phyloP scores from a whole-genome alignment of 495 filamentous ascomycete species.

The Durotheca rogersii region DNA sequence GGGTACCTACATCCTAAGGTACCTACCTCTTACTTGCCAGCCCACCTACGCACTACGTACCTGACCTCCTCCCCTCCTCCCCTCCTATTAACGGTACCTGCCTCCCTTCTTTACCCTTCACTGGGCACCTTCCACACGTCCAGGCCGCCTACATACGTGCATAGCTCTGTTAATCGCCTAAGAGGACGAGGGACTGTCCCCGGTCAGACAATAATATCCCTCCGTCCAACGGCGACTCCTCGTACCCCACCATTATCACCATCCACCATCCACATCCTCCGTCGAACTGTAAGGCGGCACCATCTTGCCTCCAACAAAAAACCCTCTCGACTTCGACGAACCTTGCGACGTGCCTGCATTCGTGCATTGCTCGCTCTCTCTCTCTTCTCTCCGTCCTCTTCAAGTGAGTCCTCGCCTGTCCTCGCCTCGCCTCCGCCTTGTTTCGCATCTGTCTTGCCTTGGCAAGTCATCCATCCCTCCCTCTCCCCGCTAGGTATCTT shows the following conservation, averaged over 20 bases:
- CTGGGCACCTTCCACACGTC: no score
- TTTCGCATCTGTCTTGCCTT: not conserved
- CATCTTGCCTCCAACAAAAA: not conserved
- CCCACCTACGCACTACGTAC: no score
- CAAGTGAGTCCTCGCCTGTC: not conserved
- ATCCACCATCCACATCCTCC: not conserved
- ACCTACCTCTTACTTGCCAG: no score
- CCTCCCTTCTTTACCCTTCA: no score
- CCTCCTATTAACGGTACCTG: no score
- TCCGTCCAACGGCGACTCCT: not conserved
- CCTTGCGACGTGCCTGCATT: constrained; percentile 4
- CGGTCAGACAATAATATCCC: no score
- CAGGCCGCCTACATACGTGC: no score
- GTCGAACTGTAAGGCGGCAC: not conserved
- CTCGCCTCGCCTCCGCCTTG: not conserved
- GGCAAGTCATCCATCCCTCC: not conserved
- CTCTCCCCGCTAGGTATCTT: no score
- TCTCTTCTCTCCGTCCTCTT: constrained; percentile 3
- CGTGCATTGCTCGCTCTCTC: constrained; percentile 5
- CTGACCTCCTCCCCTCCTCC: no score
- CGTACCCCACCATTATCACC: not conserved
- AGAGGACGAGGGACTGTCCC: no score
- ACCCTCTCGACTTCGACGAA: constrained; percentile 13
- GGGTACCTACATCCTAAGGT: no score
- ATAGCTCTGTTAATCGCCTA: no score